Base-by-base conservation (phyloP, 1,284 basidiomycete genomes). In the Boletellus deceptivus region DNA sequence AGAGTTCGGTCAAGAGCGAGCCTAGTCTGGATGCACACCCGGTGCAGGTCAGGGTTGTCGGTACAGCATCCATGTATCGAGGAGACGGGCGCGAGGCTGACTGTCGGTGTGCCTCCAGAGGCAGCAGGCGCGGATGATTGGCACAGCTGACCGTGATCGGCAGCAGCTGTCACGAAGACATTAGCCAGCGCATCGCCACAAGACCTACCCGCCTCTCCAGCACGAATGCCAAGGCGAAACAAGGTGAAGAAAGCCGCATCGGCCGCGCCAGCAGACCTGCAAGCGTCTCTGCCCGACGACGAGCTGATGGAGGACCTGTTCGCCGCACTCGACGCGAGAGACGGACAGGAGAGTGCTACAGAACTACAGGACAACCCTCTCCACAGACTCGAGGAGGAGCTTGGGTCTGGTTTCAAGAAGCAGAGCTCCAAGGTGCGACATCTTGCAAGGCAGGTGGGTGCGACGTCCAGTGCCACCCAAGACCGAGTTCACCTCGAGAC, bases 391-490 rank as follows among this genome's bases (percentile, higher is more conserved):
- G 73, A 72, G 16, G 69, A 78, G 34, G 55, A 55, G 31, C 47
- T 63, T 7, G 75, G 76, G 3, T 20, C 42, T 27, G 55, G 59
- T 22, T 56, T 65, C 6, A 63, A 72, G 46, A 90, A 84, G 69
- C 81, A 86, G 65, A 84, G 84, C 65, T 74, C 82, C 37, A 91
- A 83, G 67, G 75, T 76, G 60, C 80, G 90, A 40, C 90, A 89
- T 70, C 79, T 82, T 57, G 91, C 91, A 46, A 76, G 93, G 47
- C 85, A 91, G 80, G 91, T 89, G 58, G 59, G 78, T 62, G 20
- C 46, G 18, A 18, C 34, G 17, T 14, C 17, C 36, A 45, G 38
- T 29, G 22, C 47, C 34, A 33, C 44, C 11, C 36, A 36, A n/a
- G 25, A 29, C 46, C 3, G 31, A 31, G 22, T 45, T 49, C 43